Evolutionary conservation across 306 rosid genomes (phyloP).

Genomic region (Medicago lupulina): DNA sequence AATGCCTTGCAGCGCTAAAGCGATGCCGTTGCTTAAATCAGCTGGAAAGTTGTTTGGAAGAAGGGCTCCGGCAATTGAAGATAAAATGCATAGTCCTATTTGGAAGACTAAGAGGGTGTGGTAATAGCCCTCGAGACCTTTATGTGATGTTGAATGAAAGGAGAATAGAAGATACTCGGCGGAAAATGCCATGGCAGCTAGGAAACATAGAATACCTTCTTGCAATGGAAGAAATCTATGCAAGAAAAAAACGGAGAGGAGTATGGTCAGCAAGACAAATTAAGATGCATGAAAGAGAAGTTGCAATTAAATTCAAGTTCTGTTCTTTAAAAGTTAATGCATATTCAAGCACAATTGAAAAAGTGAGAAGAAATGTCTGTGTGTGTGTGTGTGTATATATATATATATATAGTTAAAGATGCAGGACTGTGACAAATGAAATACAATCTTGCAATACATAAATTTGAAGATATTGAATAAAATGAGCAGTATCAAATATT

Average conservation of each 20-base stretch:
- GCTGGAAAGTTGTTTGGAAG: constrained; percentile 82
- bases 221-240: constrained; percentile 75
- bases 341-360: constrained; percentile 13
- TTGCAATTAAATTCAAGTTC: constrained; percentile 5
- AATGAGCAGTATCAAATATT: neutral
- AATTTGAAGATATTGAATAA: neutral
- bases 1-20: constrained; percentile 86
- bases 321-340: neutral
- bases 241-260: constrained; percentile 13
- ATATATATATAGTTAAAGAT: neutral
- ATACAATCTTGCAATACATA: constrained; percentile 10
- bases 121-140: constrained; percentile 91
- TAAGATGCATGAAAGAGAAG: constrained; percentile 9
- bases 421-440: constrained; percentile 12
- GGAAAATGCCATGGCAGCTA: constrained; percentile 79
- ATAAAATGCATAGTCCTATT: constrained; percentile 75
- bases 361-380: neutral
- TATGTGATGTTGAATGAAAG: constrained; percentile 92
- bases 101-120: constrained; percentile 81
- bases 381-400: too few species aligned
- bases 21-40: constrained; percentile 74
- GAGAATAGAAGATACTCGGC: constrained; percentile 90
- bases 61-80: constrained; percentile 70
- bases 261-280: constrained; percentile 33
- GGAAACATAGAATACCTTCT: constrained; percentile 79